Conservation (phyloP, 495 filamentous ascomycete genomes). For the Thermothielavioides terrestris region DNA sequence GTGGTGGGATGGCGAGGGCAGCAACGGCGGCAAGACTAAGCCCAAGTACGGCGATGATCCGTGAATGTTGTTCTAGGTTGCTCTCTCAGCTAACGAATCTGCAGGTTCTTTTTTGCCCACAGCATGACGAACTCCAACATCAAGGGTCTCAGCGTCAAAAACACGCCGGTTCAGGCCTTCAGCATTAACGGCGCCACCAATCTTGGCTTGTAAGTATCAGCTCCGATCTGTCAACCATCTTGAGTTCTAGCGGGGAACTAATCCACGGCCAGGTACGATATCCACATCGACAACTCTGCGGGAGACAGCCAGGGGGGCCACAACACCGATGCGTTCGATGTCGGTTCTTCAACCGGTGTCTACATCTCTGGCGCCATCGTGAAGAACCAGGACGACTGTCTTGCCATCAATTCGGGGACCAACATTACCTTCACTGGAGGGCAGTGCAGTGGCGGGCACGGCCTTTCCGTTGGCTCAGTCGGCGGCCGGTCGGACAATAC, state of each 20-base stretch:
- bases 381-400: conserved; percentile 52
- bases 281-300: conserved; percentile 50
- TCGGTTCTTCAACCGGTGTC: conserved; percentile 38
- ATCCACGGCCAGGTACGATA: no score
- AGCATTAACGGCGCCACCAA: conserved; percentile 41
- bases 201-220: conserved; percentile 27
- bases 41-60: conserved; percentile 19
- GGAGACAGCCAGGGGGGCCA: conserved; percentile 37
- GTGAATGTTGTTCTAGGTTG: not conserved
- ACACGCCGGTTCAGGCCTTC: conserved; percentile 51
- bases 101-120: conserved; percentile 43
- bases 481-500: conserved; percentile 47
- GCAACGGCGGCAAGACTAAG: conserved; percentile 48
- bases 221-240: no score
- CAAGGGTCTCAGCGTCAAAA: conserved; percentile 27
- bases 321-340: conserved; percentile 55
- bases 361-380: conserved; percentile 39
- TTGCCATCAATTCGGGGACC: conserved; percentile 42
- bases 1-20: conserved; percentile 47
- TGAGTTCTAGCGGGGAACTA: no score
- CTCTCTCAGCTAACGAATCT: not conserved
- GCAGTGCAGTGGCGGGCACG: conserved; percentile 44
- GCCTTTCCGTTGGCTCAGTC: conserved; percentile 52
- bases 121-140: conserved; percentile 27
- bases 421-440: conserved; percentile 25